Base-by-base conservation (phyloP, 495 filamentous ascomycete species). In the Delitschia confertaspora region DNA sequence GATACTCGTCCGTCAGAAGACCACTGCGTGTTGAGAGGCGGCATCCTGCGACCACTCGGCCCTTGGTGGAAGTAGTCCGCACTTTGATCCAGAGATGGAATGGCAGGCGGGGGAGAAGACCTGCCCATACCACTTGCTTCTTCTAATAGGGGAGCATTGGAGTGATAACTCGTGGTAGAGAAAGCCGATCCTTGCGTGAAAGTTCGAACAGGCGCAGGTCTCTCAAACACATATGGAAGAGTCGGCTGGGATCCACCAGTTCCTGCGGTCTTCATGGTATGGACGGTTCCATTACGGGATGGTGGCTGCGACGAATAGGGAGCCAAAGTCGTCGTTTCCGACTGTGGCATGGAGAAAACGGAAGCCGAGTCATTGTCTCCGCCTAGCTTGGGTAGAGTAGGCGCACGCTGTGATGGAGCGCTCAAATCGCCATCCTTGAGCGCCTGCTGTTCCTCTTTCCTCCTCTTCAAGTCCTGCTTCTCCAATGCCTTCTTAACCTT, bases 401-500 rank as follows among this genome's bases (percentile, higher is more conserved):
- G 82, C 54, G 76, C 73, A 36, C 75, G 69, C 31, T 70, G 68
- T 18, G 54, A 27, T 24, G 65, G 46, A 3, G 70, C 74, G 32
- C 70, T 53, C 35, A 71, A 69, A 3, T 70, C 65, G 16, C 73
- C 74, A 25, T 59, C 68, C 45, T 74, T 71, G 56, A 69, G 22
- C 68, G 76, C 60, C 69, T 75, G 44, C 66, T 67, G 41, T 33
- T 63, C 64, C 46, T 79, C 74, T 36, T 74, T 76, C 59, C 67
- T 71, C 41, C 60, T 74, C 51, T 63, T 69, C 57, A 61, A 76
- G 41, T 80, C 73, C 16, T 89, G 83, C 46, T 86, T 84, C 23
- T 76, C 78, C 33, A 96, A 60, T 0, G 86, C 89, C 62, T 87
- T 89, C 59, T 84, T 82, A 54, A 93, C 79, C 63, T 88, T 95